phyloP scores from a whole-genome alignment of 2,329 filamentous ascomycete genomes.

The Macroventuria anomochaeta region DNA sequence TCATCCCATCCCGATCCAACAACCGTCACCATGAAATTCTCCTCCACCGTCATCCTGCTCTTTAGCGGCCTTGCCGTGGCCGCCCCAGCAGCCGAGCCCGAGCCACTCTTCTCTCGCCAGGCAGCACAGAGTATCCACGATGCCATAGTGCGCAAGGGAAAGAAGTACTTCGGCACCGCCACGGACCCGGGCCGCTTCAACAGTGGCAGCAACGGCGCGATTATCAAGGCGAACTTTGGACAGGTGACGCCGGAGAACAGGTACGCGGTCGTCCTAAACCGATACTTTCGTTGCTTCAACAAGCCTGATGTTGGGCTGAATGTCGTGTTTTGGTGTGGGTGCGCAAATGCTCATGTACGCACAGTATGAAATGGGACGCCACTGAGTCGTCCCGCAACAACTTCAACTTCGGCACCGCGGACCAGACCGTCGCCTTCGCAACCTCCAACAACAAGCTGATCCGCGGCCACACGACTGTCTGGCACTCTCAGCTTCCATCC shows the following conservation, averaged over 20 bases:
- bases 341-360: no score
- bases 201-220: constrained; percentile 59
- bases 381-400: constrained; percentile 54
- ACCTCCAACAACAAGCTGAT: constrained; percentile 65
- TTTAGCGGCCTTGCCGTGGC: constrained; percentile 36
- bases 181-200: constrained; percentile 63
- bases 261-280: constrained; percentile 15
- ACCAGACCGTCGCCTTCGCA: constrained; percentile 64
- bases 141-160: constrained; percentile 67
- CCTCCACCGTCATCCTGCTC: constrained; percentile 36
- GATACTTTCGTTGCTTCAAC: not conserved
- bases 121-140: constrained; percentile 59
- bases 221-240: constrained; percentile 69
- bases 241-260: constrained; percentile 71
- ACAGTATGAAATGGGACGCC: constrained; percentile 73
- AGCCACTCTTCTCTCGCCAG: constrained; percentile 40
- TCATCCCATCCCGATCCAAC: not conserved
- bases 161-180: constrained; percentile 69
- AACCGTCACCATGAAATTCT: constrained; percentile 42
- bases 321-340: no score
- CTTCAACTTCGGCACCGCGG: constrained; percentile 61
- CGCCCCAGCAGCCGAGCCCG: constrained; percentile 39
- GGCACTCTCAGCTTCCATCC: constrained; percentile 61
- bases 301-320: no score
- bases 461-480: constrained; percentile 71